These are phyloP conservation scores for Gardenia jasminoides DNA, from an alignment of 257 asterid species.

Conservation along the genomic window DNA sequence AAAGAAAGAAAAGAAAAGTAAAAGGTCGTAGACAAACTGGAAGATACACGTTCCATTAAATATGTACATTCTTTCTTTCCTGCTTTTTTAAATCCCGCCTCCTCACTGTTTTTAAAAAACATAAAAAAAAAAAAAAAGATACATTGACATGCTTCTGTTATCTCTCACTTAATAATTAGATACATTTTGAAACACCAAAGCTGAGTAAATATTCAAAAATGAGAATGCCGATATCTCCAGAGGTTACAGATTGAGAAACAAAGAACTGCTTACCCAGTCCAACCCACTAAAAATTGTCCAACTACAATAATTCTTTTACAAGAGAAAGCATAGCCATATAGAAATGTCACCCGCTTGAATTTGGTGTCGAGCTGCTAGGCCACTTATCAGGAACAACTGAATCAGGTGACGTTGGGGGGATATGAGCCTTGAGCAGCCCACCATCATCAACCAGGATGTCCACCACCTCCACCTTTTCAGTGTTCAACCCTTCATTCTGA, in stretches of 20 bases:
- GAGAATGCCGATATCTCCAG: not conserved
- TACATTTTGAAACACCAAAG: not conserved
- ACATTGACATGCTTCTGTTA: too few species aligned
- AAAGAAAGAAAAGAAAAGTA: too few species aligned
- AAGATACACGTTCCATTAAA: too few species aligned
- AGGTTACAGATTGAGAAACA: not conserved
- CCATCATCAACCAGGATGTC: constrained; percentile 54
- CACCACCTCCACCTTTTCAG: constrained; percentile 50
- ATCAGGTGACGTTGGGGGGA: constrained; percentile 45
- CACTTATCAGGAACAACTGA: constrained; percentile 39
- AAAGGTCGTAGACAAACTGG: too few species aligned
- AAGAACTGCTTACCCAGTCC: too few species aligned
- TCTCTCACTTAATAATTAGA: too few species aligned
- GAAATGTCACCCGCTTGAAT: constrained; percentile 43
- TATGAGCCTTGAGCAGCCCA: constrained; percentile 31
- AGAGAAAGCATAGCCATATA: constrained; percentile 1
- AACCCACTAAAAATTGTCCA: too few species aligned
- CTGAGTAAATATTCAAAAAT: not conserved
- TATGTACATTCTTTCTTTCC: too few species aligned
- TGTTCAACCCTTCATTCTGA: constrained; percentile 48
- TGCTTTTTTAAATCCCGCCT: too few species aligned
- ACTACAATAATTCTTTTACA: not conserved
- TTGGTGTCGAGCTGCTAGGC: constrained; percentile 38
- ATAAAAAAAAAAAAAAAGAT: too few species aligned
- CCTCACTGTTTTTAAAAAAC: too few species aligned